Evolutionary conservation across 805 yeast species (phyloP), one percentile per base, ranked within the genome.

Genomic region (Tetrapisispora nanseiensis): DNA sequence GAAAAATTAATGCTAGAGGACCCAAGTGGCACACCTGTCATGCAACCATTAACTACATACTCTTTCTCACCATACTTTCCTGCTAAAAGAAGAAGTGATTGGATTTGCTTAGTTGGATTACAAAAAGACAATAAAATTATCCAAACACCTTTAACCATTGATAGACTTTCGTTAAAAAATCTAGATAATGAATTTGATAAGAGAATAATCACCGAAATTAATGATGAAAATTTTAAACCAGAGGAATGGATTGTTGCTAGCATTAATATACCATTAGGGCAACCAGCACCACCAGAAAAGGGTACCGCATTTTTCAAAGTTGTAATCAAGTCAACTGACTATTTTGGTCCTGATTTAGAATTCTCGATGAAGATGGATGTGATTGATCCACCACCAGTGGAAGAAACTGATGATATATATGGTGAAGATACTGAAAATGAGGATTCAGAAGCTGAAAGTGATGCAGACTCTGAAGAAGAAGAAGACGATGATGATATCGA

Each of bases 41-140:
- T 70, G n/a, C 85, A 82, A 51, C 92, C 95, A n/a, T 45, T 51
- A 31, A 63, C 87, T 42, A 85, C 87, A 33, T 54, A 59, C n/a
- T 71, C 85, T 2, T 71, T 69, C 47, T 77, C 94, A 0, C 95
- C 95, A 37, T 76, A 69, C 57, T 86, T 80, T 70, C 97, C 98
- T 20, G 68, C 66, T 15, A 58, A 62, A 40, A 68, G 69, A 48
- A 62, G 58, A 26, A 55, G 62, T 22, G 61, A 67, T 23, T 90
- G 95, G 89, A 68, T 75, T 36, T 89, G 82, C 26, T 72, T 80
- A 40, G 63, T 92, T 39, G 67, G 76, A 26, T 67, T 75, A 41
- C 95, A 86, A 61, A 78, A 78, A 51, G 97, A 90, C 62, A 78
- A 76, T 46, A 86, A 83, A 60, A 66, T 92, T 36, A 75, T 81